phyloP scores from a whole-genome alignment of 768 basidiomycete species.

The Tulasnella sp. region DNA sequence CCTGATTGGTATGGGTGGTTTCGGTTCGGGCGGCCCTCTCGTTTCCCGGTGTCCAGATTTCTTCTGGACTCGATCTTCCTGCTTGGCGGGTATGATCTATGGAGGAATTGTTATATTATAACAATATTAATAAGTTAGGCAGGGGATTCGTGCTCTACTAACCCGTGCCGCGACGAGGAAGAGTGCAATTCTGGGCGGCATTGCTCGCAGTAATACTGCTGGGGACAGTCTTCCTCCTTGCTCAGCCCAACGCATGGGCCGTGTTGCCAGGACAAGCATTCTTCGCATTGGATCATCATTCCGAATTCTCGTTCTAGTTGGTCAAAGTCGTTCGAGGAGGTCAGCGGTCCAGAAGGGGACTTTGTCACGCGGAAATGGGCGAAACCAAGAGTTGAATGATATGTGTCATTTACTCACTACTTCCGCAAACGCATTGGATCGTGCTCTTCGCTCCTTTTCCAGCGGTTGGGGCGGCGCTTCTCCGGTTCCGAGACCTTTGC shows the following conservation, averaged over 20 bases:
- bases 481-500: neutral
- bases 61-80: neutral
- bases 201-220: neutral
- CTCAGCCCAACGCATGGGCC: neutral
- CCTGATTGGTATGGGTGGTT: neutral
- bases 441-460: neutral
- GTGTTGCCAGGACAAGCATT: neutral
- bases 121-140: neutral
- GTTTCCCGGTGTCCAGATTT: neutral
- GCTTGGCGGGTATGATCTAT: neutral
- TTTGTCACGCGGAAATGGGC: neutral
- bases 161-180: neutral
- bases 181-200: neutral
- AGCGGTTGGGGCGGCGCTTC: neutral
- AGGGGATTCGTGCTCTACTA: neutral
- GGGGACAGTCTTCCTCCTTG: constrained; percentile 7
- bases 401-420: neutral
- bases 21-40: neutral
- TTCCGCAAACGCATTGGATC: neutral
- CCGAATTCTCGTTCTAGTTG: neutral
- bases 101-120: neutral
- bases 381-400: neutral
- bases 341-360: neutral
- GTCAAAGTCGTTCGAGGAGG: neutral
- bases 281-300: constrained; percentile 10